Evolutionary conservation across 352 stramenopile species (phyloP).

Genomic region (Phytophthora boehmeriae): DNA sequence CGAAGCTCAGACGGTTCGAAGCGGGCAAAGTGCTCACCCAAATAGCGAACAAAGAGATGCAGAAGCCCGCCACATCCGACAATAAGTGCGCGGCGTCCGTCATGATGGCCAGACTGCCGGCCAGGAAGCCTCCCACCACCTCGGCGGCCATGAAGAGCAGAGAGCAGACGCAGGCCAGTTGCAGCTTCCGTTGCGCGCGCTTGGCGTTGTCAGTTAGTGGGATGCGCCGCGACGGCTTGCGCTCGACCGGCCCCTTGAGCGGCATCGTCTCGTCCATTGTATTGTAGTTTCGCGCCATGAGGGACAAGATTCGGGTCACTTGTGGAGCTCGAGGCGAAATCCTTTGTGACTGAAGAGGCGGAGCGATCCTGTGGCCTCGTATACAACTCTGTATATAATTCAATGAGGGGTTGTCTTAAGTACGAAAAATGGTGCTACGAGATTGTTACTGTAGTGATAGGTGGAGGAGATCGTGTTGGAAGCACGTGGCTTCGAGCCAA

Average conservation of each 20-base stretch:
- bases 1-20: slow-evolving; percentile 90
- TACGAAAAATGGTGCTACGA: too few relatives aligned
- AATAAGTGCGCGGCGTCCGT: slow-evolving; percentile 83
- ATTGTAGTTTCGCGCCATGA: slow-evolving; percentile 46
- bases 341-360: slow-evolving; percentile 22
- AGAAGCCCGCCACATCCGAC: slow-evolving; percentile 76
- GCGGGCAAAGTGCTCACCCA: slow-evolving; percentile 73
- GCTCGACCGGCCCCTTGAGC: slow-evolving; percentile 44
- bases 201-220: slow-evolving; percentile 55
- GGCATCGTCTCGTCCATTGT: slow-evolving; percentile 62
- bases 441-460: neutral
- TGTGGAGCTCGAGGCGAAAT: slow-evolving; percentile 12
- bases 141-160: slow-evolving; percentile 95
- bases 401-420: too few relatives aligned
- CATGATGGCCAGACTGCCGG: slow-evolving; percentile 95
- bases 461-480: slow-evolving; percentile 18
- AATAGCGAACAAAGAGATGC: slow-evolving; percentile 79
- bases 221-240: slow-evolving; percentile 50
- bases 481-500: slow-evolving; percentile 7
- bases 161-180: slow-evolving; percentile 78
- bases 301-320: neutral
- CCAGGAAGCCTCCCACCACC: slow-evolving; percentile 93
- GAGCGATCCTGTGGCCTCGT: too few relatives aligned
- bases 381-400: too few relatives aligned
- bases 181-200: slow-evolving; percentile 69